phyloP scores from a whole-genome alignment of 2,329 filamentous ascomycete species.

The Colletotrichum viniferum region DNA sequence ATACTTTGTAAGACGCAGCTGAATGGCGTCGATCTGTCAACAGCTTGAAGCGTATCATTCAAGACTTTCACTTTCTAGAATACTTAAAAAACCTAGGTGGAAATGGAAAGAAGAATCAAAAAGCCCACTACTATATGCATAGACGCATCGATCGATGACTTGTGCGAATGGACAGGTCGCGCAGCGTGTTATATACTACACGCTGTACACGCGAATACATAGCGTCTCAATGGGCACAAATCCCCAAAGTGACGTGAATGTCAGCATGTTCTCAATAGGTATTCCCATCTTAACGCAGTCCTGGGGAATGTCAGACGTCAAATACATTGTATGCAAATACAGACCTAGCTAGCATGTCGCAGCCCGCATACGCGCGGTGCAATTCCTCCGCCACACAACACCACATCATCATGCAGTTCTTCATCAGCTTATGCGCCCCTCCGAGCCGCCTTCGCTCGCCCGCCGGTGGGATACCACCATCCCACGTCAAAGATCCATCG shows the following conservation, averaged over 20 bases:
- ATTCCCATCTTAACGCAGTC: background rate
- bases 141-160: background rate
- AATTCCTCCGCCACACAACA: background rate
- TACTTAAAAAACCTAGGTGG: no score
- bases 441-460: background rate
- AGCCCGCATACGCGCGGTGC: background rate
- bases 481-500: background rate
- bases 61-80: no score
- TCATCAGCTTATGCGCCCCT: background rate
- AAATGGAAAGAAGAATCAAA: no score
- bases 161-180: background rate
- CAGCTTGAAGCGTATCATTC: no score
- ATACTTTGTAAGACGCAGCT: rapidly evolving
- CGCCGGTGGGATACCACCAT: background rate
- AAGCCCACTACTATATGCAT: no score
- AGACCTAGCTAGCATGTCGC: background rate
- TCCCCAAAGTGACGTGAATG: rapidly evolving
- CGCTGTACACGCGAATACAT: background rate
- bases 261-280: background rate
- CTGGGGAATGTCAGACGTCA: background rate
- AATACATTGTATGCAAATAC: background rate
- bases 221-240: rapidly evolving
- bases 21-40: no score
- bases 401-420: background rate
- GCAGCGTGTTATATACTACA: background rate